A percentile compares a stretch with the other conserved stretches of the same genome.
Evolutionary conservation across 2,329 filamentous ascomycete genomes (phyloP).

Genomic region (Colletotrichum graminicola): DNA sequence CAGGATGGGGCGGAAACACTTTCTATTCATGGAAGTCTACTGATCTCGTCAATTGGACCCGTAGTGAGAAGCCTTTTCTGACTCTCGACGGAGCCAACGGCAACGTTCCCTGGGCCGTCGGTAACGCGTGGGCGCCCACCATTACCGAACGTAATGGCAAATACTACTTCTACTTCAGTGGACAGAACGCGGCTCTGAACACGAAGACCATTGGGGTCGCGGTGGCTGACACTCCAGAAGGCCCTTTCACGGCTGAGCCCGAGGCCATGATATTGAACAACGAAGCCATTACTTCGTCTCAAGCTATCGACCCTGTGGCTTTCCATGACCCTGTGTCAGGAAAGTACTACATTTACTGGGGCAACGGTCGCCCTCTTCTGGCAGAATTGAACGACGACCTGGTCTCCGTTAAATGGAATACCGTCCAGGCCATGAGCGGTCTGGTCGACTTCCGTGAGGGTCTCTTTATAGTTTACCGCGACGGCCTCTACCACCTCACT

Average conservation of each 20-base stretch:
- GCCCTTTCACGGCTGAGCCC: constrained; percentile 68
- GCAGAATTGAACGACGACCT: constrained; percentile 61
- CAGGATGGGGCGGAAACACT: constrained; percentile 59
- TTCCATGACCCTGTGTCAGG: constrained; percentile 71
- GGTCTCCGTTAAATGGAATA: constrained; percentile 56
- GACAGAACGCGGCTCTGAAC: constrained; percentile 64
- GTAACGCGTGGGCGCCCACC: constrained; percentile 76
- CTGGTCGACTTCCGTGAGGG: constrained; percentile 59
- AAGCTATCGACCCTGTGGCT: constrained; percentile 71
- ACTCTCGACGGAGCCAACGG: constrained; percentile 59
- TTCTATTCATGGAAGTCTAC: constrained; percentile 62
- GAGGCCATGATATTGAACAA: constrained; percentile 69
- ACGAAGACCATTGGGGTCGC: constrained; percentile 72
- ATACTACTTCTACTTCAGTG: constrained; percentile 74
- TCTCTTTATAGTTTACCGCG: constrained; percentile 58
- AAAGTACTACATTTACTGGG: constrained; percentile 73
- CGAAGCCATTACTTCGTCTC: constrained; percentile 49
- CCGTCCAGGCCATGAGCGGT: constrained; percentile 50
- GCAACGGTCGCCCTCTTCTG: constrained; percentile 57
- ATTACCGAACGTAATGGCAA: constrained; percentile 70
- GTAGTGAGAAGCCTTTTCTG: constrained; percentile 56
- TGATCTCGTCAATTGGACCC: constrained; percentile 58
- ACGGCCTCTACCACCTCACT: constrained; percentile 61
- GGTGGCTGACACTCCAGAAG: constrained; percentile 66
- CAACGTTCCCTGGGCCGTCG: constrained; percentile 73